Conservation (phyloP, 257 asterid species). For the Prunella vulgaris region DNA sequence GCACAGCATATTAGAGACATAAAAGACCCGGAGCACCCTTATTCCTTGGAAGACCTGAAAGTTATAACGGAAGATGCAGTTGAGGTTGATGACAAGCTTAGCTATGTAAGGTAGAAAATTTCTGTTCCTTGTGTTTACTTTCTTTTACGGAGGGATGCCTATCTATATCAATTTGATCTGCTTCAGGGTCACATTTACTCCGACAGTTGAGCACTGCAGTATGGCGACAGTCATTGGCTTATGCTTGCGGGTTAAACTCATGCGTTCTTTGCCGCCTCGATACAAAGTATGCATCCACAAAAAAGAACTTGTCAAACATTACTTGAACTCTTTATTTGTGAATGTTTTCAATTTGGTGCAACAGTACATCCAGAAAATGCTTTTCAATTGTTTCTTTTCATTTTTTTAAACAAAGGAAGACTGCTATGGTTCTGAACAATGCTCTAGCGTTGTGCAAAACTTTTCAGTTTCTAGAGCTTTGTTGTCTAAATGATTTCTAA, state of each 20-base stretch:
- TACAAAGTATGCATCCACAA: constrained; percentile 52
- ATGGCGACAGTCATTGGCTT: constrained; percentile 88
- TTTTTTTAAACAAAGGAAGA: neutral
- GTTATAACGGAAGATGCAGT: constrained; percentile 83
- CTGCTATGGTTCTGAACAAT: neutral
- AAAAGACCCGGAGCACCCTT: constrained; percentile 97
- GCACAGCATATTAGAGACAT: constrained; percentile 92
- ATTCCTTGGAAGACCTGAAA: constrained; percentile 89
- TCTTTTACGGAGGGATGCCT: neutral
- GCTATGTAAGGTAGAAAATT: constrained; percentile 62
- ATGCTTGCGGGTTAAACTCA: constrained; percentile 92
- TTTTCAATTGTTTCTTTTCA: neutral
- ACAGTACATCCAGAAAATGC: neutral
- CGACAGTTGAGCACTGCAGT: constrained; percentile 97
- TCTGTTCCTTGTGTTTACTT: neutral
- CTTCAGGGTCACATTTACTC: constrained; percentile 87
- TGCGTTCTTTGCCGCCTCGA: constrained; percentile 79
- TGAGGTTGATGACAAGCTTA: constrained; percentile 71
- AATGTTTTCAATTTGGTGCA: neutral
- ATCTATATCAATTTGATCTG: constrained; percentile 17
- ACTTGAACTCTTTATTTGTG: constrained; percentile 4
- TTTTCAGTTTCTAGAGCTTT: constrained; percentile 6
- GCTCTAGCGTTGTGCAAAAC: neutral
- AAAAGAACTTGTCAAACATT: neutral
- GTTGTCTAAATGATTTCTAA: neutral